Percentiles rank a stretch among this genome's conserved stretches.
Evolutionary conservation across 2,329 filamentous ascomycete species (phyloP).

Genomic region (Diaporthe helianthi): DNA sequence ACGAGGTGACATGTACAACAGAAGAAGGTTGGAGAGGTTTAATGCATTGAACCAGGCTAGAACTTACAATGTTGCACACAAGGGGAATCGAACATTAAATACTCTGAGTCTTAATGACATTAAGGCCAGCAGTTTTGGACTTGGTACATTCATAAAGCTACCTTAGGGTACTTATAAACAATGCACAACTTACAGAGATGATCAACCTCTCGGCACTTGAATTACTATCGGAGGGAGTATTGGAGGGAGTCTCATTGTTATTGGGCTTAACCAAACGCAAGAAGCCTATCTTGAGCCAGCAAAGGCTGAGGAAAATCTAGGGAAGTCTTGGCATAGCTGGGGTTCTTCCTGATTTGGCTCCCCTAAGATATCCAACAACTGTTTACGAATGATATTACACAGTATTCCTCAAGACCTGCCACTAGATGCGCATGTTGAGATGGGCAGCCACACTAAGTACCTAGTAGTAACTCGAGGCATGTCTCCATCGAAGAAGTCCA

Average conservation of each 20-base stretch:
- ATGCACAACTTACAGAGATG: neutral
- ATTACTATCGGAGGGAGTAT: neutral
- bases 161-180: neutral
- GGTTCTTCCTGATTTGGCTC: neutral
- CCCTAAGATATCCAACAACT: neutral
- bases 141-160: neutral
- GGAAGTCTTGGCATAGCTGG: neutral
- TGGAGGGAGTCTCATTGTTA: neutral
- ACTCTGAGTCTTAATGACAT: neutral
- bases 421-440: neutral
- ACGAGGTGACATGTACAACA: neutral
- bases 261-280: neutral
- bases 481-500: neutral
- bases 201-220: neutral
- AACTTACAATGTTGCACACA: neutral
- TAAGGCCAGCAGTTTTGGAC: neutral
- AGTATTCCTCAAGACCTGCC: slow-evolving; percentile 7
- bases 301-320: neutral
- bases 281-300: neutral
- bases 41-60: neutral
- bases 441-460: neutral
- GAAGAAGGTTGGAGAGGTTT: neutral
- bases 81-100: neutral
- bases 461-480: neutral
- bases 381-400: neutral